phyloP scores from a whole-genome alignment of 257 asterid species.

The Anisodus tanguticus region DNA sequence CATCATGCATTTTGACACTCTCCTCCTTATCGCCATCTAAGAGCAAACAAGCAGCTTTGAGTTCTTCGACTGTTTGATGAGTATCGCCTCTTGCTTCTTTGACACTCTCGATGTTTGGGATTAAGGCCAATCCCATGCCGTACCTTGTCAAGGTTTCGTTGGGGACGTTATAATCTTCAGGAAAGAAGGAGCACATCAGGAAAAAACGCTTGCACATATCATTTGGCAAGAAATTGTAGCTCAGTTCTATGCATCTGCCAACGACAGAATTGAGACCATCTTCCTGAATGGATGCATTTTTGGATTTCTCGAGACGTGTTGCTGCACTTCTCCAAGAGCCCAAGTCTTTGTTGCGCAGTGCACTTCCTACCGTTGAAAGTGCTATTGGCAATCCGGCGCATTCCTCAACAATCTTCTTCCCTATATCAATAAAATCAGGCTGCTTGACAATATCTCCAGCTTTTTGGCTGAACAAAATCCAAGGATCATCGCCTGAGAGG shows the following conservation, averaged over 20 bases:
- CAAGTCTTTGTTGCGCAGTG: background rate
- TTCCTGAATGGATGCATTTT: background rate
- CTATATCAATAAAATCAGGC: background rate
- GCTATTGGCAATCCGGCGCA: background rate
- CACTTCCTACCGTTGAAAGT: background rate
- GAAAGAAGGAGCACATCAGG: background rate
- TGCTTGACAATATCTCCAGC: background rate
- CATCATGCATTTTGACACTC: background rate
- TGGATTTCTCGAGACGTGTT: background rate
- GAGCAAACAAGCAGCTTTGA: background rate
- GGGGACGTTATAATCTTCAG: background rate
- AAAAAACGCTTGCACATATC: background rate
- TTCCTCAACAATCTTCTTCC: background rate
- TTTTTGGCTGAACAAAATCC: background rate
- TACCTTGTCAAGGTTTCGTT: background rate
- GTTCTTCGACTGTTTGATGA: background rate
- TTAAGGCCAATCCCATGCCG: background rate
- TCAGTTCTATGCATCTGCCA: background rate
- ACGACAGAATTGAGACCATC: background rate
- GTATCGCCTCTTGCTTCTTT: background rate
- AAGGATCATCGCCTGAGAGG: background rate
- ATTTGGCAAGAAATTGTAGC: background rate
- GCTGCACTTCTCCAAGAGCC: background rate
- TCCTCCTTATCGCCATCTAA: conserved; percentile 17
- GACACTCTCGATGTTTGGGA: background rate